Conservation (phyloP, 768 basidiomycete genomes). For the Suillus plorans region DNA sequence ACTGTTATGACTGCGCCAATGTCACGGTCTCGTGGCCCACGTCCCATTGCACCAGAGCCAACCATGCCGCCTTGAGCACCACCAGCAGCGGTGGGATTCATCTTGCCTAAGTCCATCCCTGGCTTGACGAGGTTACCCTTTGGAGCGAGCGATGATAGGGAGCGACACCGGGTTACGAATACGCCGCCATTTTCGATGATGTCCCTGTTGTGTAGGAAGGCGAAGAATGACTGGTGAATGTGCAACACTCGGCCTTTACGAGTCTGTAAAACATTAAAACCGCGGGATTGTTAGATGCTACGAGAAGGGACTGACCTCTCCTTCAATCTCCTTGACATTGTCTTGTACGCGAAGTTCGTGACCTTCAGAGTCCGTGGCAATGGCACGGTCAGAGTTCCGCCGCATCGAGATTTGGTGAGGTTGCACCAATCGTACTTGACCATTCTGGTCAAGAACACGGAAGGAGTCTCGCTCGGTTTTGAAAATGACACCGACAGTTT, state of each 20-base stretch:
- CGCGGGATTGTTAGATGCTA: constrained; percentile 3
- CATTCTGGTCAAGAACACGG: constrained; percentile 94
- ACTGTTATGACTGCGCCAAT: constrained; percentile 80
- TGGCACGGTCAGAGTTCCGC: constrained; percentile 74
- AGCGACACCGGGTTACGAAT: constrained; percentile 86
- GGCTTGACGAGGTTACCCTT: constrained; percentile 72
- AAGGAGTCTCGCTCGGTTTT: constrained; percentile 96
- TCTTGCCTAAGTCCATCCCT: constrained; percentile 79
- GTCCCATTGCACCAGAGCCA: constrained; percentile 72
- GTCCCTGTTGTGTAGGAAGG: constrained; percentile 93
- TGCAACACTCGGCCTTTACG: constrained; percentile 91
- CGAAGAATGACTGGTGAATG: constrained; percentile 91
- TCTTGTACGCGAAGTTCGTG: constrained; percentile 87
- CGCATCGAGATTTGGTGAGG: constrained; percentile 96
- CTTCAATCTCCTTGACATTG: constrained; percentile 89
- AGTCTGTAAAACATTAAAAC: constrained; percentile 38
- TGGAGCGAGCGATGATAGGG: constrained; percentile 81
- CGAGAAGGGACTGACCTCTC: constrained; percentile 58
- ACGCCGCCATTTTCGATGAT: constrained; percentile 89
- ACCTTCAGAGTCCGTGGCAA: constrained; percentile 87
- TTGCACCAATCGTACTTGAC: constrained; percentile 83
- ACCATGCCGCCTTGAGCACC: constrained; percentile 73
- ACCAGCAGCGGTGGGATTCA: constrained; percentile 76
- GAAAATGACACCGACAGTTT: constrained; percentile 96
- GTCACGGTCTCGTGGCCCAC: constrained; percentile 79